These are phyloP conservation scores for Colletotrichum cereale DNA, from an alignment of 2,329 filamentous ascomycete genomes.

Conservation along the genomic window DNA sequence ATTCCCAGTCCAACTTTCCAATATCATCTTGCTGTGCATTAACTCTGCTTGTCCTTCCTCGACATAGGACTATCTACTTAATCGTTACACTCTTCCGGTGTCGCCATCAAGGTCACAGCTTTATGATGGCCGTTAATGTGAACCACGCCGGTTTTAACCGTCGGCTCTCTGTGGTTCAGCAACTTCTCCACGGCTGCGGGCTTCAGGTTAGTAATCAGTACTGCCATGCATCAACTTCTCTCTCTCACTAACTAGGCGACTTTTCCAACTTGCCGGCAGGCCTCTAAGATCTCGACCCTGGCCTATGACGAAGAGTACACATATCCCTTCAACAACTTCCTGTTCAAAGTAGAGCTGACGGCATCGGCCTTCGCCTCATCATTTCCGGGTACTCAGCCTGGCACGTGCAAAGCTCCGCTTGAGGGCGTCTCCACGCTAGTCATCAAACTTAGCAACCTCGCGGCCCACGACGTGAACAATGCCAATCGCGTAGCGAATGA, in stretches of 20 bases:
- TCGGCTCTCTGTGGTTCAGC: constrained; percentile 35
- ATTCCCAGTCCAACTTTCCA: not conserved
- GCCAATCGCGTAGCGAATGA: constrained; percentile 46
- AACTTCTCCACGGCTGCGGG: constrained; percentile 33
- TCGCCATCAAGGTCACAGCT: not conserved
- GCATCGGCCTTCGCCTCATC: constrained; percentile 26
- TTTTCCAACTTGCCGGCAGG: constrained; percentile 15
- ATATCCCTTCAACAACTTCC: constrained; percentile 45
- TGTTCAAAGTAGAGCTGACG: constrained; percentile 44
- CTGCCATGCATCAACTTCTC: constrained; percentile 2
- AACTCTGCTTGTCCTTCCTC: not conserved
- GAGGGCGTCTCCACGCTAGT: constrained; percentile 40
- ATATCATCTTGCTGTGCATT: not conserved
- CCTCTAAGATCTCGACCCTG: constrained; percentile 40
- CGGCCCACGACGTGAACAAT: constrained; percentile 44
- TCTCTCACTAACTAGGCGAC: constrained; percentile 2
- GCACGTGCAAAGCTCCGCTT: constrained; percentile 31
- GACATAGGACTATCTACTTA: not conserved
- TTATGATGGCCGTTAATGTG: constrained; percentile 13
- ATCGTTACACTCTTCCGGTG: not conserved
- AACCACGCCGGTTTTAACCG: constrained; percentile 40
- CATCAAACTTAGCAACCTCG: constrained; percentile 45
- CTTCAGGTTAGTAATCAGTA: constrained; percentile 31
- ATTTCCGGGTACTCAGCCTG: constrained; percentile 39
- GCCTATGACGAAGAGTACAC: constrained; percentile 41